These are phyloP conservation scores for Tolypocladium cylindrosporum DNA, from an alignment of 2,329 filamentous ascomycete genomes.

Conservation along the genomic window DNA sequence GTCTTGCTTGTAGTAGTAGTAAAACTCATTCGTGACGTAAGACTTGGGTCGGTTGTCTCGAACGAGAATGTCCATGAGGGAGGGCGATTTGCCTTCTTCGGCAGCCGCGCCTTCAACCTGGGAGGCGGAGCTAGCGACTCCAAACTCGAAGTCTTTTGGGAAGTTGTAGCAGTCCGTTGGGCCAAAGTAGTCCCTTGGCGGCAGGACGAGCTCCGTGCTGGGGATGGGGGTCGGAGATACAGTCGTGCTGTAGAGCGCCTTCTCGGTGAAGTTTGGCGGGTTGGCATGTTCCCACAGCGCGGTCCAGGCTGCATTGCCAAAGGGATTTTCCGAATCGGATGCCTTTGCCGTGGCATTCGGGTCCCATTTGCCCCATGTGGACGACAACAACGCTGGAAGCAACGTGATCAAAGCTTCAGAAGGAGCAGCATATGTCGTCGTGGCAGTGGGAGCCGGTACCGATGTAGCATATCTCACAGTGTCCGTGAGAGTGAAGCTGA, in stretches of 20 bases:
- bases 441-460: conserved; percentile 17
- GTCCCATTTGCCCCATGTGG: conserved; percentile 24
- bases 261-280: conserved; percentile 23
- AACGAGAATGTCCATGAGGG: conserved; percentile 30
- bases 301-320: conserved; percentile 19
- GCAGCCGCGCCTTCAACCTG: conserved; percentile 36
- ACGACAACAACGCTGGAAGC: conserved; percentile 14
- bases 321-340: no score
- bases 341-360: conserved; percentile 13
- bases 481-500: conserved; percentile 20
- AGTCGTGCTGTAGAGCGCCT: conserved; percentile 30
- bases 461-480: conserved; percentile 22
- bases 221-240: conserved; percentile 45
- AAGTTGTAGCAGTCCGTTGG: conserved; percentile 39
- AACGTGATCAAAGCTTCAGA: conserved; percentile 15
- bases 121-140: conserved; percentile 37
- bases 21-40: conserved; percentile 37
- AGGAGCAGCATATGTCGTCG: conserved; percentile 18
- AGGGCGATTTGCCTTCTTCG: conserved; percentile 31
- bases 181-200: conserved; percentile 39
- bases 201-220: conserved; percentile 42
- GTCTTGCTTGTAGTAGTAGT: conserved; percentile 47
- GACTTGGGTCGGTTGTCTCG: conserved; percentile 14
- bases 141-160: conserved; percentile 33
- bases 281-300: conserved; percentile 22